These are phyloP conservation scores for Citrullus mucosospermus DNA, from an alignment of 306 rosid species.

Conservation along the genomic window DNA sequence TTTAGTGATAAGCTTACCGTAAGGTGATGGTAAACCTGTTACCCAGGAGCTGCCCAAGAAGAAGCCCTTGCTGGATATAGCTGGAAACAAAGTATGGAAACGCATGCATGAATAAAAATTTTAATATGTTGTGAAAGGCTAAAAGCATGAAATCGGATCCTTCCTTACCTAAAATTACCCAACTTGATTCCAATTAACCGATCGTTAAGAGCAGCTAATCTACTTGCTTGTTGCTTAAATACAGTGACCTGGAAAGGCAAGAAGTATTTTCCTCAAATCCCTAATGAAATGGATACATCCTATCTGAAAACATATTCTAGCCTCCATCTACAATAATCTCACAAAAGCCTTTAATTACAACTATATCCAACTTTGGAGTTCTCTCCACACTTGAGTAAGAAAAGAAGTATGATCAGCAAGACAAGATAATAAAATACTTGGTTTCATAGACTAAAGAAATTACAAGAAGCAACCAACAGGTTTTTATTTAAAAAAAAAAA, in stretches of 20 bases:
- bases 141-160: conserved; percentile 6
- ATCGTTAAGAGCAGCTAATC: conserved; percentile 74
- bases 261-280: conserved; percentile 6
- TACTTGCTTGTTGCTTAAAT: conserved; percentile 67
- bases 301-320: not conserved
- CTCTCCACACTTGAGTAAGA: not conserved
- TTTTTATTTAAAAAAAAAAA: not conserved
- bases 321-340: not conserved
- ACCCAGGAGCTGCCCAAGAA: conserved; percentile 89
- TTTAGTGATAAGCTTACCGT: conserved; percentile 41
- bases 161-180: conserved; percentile 82
- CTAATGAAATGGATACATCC: not conserved
- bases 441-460: not conserved
- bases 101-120: conserved; percentile 10
- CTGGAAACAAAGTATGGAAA: conserved; percentile 32
- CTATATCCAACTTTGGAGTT: not conserved
- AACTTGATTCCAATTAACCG: conserved; percentile 81
- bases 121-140: not conserved
- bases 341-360: not conserved
- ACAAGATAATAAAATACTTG: not conserved
- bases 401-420: not conserved
- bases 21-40: conserved; percentile 74
- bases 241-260: conserved; percentile 64
- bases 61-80: conserved; percentile 71
- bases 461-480: not conserved